phyloP scores from a whole-genome alignment of 176 grass and related monocot genomes.

The Oryza rufipogon region DNA sequence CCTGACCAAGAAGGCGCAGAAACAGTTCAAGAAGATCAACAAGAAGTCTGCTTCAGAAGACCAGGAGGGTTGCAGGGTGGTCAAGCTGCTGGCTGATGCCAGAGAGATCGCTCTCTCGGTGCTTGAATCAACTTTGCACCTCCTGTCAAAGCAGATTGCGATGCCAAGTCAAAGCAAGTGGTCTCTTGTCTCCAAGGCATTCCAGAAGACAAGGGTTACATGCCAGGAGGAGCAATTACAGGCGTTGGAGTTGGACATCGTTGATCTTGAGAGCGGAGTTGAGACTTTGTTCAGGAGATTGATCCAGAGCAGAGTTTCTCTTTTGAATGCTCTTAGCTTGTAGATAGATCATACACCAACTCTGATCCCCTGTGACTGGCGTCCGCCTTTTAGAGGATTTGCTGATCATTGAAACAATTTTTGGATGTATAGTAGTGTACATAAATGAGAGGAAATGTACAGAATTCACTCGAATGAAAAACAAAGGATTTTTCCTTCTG shows the following conservation, averaged over 20 bases:
- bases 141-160: constrained; percentile 19
- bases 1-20: constrained; percentile 33
- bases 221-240: constrained; percentile 33
- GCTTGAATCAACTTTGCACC: constrained; percentile 21
- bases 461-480: neutral
- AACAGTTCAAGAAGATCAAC: constrained; percentile 31
- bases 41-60: neutral
- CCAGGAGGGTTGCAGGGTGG: neutral
- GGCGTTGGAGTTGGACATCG: constrained; percentile 34
- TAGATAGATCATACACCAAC: constrained; percentile 7
- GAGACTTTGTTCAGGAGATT: constrained; percentile 50
- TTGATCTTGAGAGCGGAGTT: constrained; percentile 40
- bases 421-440: neutral
- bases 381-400: neutral
- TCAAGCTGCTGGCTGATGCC: constrained; percentile 8
- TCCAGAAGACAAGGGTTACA: neutral
- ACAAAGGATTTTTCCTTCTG: neutral
- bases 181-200: constrained; percentile 28
- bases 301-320: constrained; percentile 53
- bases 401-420: neutral
- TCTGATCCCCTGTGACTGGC: neutral
- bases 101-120: constrained; percentile 39
- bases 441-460: neutral
- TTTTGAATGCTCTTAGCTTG: constrained; percentile 47
- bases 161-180: constrained; percentile 34